Percentiles rank a stretch among this genome's conserved stretches.
These are phyloP conservation scores for Myriangium duriaei DNA, from an alignment of 2,329 filamentous ascomycete species.

Conservation along the genomic window DNA sequence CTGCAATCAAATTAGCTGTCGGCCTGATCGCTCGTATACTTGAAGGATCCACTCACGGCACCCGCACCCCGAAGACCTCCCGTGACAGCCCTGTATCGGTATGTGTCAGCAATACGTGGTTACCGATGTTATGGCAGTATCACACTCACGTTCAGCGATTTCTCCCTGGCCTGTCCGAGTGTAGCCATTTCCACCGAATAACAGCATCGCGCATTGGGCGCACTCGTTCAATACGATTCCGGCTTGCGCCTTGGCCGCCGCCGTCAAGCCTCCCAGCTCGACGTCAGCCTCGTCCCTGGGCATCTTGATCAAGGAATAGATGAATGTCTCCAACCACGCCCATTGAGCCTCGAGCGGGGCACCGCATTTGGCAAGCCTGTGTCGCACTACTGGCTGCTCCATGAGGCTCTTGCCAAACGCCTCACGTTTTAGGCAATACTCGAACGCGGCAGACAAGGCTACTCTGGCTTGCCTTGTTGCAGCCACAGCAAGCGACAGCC, in stretches of 20 bases:
- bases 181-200: slow-evolving; percentile 65
- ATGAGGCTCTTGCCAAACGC: slow-evolving; percentile 57
- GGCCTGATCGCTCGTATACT: neutral
- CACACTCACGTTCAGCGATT: slow-evolving; percentile 51
- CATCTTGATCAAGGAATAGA: slow-evolving; percentile 54
- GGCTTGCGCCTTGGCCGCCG: slow-evolving; percentile 58
- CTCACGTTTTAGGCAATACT: slow-evolving; percentile 52
- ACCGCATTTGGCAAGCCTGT: slow-evolving; percentile 58
- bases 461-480: slow-evolving; percentile 51
- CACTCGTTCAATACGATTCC: slow-evolving; percentile 62
- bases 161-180: slow-evolving; percentile 59
- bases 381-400: slow-evolving; percentile 62
- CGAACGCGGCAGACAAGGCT: slow-evolving; percentile 46
- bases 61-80: slow-evolving; percentile 43
- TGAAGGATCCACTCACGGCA: slow-evolving; percentile 18
- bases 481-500: slow-evolving; percentile 52
- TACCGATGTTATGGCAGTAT: slow-evolving; percentile 6
- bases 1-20: slow-evolving; percentile 13
- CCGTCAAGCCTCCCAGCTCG: slow-evolving; percentile 59
- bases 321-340: slow-evolving; percentile 61
- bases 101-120: neutral
- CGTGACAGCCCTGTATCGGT: slow-evolving; percentile 43
- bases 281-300: slow-evolving; percentile 46
- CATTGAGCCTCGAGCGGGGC: slow-evolving; percentile 56
- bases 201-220: slow-evolving; percentile 53